These are phyloP conservation scores for Calonectria montana DNA, from an alignment of 2,329 filamentous ascomycete species.

Conservation along the genomic window DNA sequence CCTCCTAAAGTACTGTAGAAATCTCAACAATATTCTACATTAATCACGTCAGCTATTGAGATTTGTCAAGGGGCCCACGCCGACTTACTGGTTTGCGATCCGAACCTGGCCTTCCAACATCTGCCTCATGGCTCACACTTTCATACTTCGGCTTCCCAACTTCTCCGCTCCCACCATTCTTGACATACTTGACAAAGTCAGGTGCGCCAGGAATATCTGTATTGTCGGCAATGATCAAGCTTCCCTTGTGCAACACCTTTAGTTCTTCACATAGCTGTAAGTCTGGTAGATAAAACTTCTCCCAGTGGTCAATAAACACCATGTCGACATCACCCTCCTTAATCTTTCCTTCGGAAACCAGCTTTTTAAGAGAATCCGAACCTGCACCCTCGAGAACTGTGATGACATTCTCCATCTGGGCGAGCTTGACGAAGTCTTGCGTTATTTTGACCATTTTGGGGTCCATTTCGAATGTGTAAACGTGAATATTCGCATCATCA, in stretches of 20 bases:
- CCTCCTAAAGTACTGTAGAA: background rate
- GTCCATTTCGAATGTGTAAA: slow-evolving; percentile 2
- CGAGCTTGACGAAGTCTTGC: background rate
- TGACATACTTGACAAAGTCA: background rate
- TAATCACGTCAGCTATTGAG: background rate
- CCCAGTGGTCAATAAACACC: slow-evolving; percentile 5
- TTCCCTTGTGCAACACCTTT: background rate
- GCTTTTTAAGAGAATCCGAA: background rate
- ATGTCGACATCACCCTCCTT: background rate
- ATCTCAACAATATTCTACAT: background rate
- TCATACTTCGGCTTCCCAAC: background rate
- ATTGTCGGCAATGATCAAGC: background rate
- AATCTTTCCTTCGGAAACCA: background rate
- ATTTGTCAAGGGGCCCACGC: background rate
- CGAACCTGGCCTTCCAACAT: background rate
- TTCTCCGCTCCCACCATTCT: background rate
- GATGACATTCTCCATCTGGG: background rate
- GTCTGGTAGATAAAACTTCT: background rate
- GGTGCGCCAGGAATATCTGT: background rate
- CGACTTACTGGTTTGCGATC: background rate
- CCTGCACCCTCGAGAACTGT: background rate
- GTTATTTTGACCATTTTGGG: background rate
- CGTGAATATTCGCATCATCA: background rate
- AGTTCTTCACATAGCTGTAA: background rate
- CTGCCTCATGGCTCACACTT: background rate